These are phyloP conservation scores for Candida maesae DNA, from an alignment of 805 yeast species.

Conservation along the genomic window DNA sequence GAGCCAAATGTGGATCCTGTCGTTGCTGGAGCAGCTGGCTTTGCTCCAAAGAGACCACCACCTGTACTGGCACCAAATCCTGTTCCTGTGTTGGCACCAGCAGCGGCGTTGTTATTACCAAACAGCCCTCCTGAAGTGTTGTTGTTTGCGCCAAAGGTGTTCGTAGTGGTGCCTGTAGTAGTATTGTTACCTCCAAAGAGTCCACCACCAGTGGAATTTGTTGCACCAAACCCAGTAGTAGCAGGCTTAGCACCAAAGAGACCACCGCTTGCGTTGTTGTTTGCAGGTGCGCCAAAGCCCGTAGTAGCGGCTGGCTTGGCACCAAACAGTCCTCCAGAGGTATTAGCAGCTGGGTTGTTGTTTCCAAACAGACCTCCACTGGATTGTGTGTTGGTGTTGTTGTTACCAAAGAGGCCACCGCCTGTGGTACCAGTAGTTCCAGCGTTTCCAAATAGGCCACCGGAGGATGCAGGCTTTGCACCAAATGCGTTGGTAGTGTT, in stretches of 20 bases:
- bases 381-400: slow-evolving; percentile 10
- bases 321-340: slow-evolving; percentile 29
- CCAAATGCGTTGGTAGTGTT: slow-evolving; percentile 29
- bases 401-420: slow-evolving; percentile 19
- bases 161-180: slow-evolving; percentile 12
- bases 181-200: slow-evolving; percentile 29
- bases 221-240: slow-evolving; percentile 3
- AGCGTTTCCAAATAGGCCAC: slow-evolving; percentile 40
- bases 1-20: slow-evolving; percentile 17
- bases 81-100: neutral
- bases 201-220: slow-evolving; percentile 26
- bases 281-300: slow-evolving; percentile 18
- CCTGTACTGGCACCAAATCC: slow-evolving; percentile 21
- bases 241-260: slow-evolving; percentile 33
- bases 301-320: slow-evolving; percentile 17
- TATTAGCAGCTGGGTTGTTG: slow-evolving; percentile 13
- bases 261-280: slow-evolving; percentile 28
- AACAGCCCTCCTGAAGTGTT: slow-evolving; percentile 36
- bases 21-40: slow-evolving; percentile 27
- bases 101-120: slow-evolving; percentile 34
- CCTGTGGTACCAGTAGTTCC: slow-evolving; percentile 13
- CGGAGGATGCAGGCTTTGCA: slow-evolving; percentile 27
- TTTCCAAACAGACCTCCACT: slow-evolving; percentile 39
- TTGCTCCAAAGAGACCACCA: slow-evolving; percentile 40
- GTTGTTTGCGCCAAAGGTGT: slow-evolving; percentile 34